Evolutionary conservation across 768 basidiomycete genomes (phyloP), one percentile per base, ranked within the genome.

Genomic region (Amanita rimosa): DNA sequence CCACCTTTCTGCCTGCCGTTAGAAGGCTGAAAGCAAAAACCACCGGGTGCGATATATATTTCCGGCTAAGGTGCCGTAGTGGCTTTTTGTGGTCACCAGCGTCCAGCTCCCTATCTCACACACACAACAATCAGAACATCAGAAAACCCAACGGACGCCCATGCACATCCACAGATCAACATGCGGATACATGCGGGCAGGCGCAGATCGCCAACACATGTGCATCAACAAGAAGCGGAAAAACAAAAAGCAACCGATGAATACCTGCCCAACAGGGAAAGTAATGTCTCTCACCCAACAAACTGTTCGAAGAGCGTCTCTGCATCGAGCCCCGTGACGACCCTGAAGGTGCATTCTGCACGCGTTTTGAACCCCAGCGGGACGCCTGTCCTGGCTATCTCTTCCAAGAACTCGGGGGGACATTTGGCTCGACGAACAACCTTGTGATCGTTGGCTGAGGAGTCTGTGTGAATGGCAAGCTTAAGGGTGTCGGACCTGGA

Each of bases 11-110:
- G 17, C 65, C 67, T 9, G 63, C 65, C 19, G 68, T 64, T 53
- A 60, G 58, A 14, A 62, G 66, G 16, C 70, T 64, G 51, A 73
- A 66, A 3, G 71, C 75, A 55, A 75, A 74, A 11, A 75, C 72
- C 17, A 74, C 64, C 4, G 67, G 60, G 38, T 65, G n/a, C 6
- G 39, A 42, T 7, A 43, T 6, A 27, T 24, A 16, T 27, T 35
- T 21, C 22, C 50, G 56, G 64, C 51, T 50, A 53, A 54, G 19
- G 57, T 36, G 52, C 54, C 41, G 52, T 53, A 50, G 38, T 39
- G 49, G 27, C 52, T 49, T 42, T 55, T 53, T 35, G 55, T 53
- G 47, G 52, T 53, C 39, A 41, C 46, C 55, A 52, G 55, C 51
- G 36, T 55, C 49, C 38, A 56, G 48, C 50, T 56, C 50, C 36